Conservation (phyloP, 768 basidiomycete species). For the Xanthoconium stramineum region DNA sequence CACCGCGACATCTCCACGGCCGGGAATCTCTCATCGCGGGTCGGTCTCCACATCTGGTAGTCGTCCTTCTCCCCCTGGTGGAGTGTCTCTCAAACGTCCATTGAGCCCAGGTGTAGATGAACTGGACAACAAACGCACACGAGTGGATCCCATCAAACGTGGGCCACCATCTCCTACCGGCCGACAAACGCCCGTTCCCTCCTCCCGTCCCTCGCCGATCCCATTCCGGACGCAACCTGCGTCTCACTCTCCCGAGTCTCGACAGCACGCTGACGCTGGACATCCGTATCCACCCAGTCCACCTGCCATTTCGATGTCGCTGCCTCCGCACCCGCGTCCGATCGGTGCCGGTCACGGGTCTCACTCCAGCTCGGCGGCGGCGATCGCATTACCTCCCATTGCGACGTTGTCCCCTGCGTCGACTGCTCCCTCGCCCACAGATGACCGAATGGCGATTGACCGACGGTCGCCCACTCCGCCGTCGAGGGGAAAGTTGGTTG, state of each 20-base stretch:
- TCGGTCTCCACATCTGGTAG: slow-evolving; percentile 66
- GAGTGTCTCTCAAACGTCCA: slow-evolving; percentile 58
- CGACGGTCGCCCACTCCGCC: slow-evolving; percentile 48
- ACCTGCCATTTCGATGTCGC: slow-evolving; percentile 56
- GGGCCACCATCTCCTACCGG: slow-evolving; percentile 52
- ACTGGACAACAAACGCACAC: slow-evolving; percentile 56
- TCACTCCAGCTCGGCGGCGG: slow-evolving; percentile 33
- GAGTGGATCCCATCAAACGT: slow-evolving; percentile 53
- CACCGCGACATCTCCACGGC: slow-evolving; percentile 45
- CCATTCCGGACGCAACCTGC: slow-evolving; percentile 71
- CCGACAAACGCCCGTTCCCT: slow-evolving; percentile 53
- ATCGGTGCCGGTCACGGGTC: slow-evolving; percentile 52
- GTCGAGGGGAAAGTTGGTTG: slow-evolving; percentile 51
- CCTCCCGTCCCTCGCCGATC: slow-evolving; percentile 65
- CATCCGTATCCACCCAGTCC: slow-evolving; percentile 41
- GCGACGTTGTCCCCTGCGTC: slow-evolving; percentile 64
- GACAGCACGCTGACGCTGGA: slow-evolving; percentile 37
- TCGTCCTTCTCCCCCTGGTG: slow-evolving; percentile 58
- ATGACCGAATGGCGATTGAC: slow-evolving; percentile 34
- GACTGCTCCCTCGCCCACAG: slow-evolving; percentile 51
- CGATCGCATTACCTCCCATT: slow-evolving; percentile 66
- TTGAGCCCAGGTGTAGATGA: slow-evolving; percentile 69
- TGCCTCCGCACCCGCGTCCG: slow-evolving; percentile 75
- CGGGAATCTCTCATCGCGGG: slow-evolving; percentile 52
- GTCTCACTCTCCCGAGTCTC: slow-evolving; percentile 66